Conservation (phyloP, 768 basidiomycete genomes). For the Exidia glandulosa region DNA sequence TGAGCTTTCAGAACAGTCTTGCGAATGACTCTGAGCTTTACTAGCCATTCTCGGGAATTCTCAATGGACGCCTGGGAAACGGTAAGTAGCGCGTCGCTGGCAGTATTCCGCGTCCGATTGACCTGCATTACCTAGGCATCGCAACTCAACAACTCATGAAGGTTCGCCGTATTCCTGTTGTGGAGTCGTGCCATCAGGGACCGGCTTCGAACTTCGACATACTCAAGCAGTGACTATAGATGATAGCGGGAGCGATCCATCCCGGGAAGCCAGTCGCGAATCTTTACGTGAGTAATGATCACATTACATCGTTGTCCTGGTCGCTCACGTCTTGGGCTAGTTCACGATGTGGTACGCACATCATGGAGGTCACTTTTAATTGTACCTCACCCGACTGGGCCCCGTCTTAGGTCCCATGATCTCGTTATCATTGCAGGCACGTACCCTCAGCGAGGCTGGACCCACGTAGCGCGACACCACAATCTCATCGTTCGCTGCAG, state of each 20-base stretch:
- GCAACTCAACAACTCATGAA: conserved; percentile 1
- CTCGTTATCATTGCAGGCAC: conserved; percentile 22
- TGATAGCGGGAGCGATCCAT: conserved; percentile 49
- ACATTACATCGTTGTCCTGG: neutral
- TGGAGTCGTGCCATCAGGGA: neutral
- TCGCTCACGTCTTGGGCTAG: conserved; percentile 15
- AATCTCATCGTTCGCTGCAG: no score
- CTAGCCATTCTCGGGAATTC: neutral
- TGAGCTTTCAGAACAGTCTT: neutral
- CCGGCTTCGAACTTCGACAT: no score
- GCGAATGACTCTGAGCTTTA: neutral
- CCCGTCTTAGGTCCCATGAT: conserved; percentile 55
- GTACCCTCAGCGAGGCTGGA: conserved; percentile 19
- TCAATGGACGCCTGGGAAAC: neutral
- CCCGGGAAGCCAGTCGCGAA: conserved; percentile 59
- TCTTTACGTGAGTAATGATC: conserved; percentile 38
- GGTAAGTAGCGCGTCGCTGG: neutral
- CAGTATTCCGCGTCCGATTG: neutral
- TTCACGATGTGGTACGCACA: conserved; percentile 48
- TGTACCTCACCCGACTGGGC: conserved; percentile 26
- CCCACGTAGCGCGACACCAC: no score
- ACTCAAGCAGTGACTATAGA: no score
- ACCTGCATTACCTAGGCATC: conserved; percentile 1
- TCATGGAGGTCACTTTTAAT: neutral
- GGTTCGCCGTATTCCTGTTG: no score